Evolutionary conservation across 2,329 filamentous ascomycete genomes (phyloP).

Genomic region (Teratosphaeria pseudoeucalypti): DNA sequence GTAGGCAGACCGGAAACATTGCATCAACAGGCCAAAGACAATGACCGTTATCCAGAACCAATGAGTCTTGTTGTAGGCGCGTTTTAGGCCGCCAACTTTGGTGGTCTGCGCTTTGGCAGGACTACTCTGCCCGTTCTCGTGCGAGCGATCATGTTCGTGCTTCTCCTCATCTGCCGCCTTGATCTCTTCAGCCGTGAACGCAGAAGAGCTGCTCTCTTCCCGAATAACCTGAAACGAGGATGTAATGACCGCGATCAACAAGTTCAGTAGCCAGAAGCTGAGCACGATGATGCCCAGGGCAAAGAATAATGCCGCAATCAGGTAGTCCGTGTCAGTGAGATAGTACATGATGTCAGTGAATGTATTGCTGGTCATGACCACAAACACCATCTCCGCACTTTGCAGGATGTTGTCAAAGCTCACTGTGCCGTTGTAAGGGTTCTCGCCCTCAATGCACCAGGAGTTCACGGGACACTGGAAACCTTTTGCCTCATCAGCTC

Average conservation of each 20-base stretch:
- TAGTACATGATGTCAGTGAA: constrained; percentile 93
- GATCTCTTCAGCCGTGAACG: constrained; percentile 69
- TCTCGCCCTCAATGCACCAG: constrained; percentile 66
- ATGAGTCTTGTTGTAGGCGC: constrained; percentile 61
- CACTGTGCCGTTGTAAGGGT: constrained; percentile 74
- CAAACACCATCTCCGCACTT: constrained; percentile 87
- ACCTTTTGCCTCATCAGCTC: constrained; percentile 57
- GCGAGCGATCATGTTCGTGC: constrained; percentile 12
- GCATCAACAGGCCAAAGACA: constrained; percentile 65
- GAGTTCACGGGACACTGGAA: constrained; percentile 80
- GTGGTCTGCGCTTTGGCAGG: constrained; percentile 21
- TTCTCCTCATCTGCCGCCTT: constrained; percentile 24
- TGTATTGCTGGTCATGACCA: constrained; percentile 97
- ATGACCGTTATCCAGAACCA: constrained; percentile 76
- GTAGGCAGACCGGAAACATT: constrained; percentile 62
- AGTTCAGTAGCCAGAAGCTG: constrained; percentile 91
- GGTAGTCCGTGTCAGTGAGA: constrained; percentile 82
- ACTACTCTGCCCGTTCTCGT: not conserved
- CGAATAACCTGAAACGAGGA: constrained; percentile 97
- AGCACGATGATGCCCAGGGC: constrained; percentile 71
- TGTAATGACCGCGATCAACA: constrained; percentile 92
- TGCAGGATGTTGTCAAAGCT: constrained; percentile 93
- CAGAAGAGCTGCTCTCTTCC: constrained; percentile 88
- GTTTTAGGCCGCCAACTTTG: constrained; percentile 47
- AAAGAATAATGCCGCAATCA: constrained; percentile 70